A percentile compares a stretch with the other conserved stretches of the same genome.
These are phyloP conservation scores for Colletotrichum noveboracense DNA, from an alignment of 2,329 filamentous ascomycete genomes.

Conservation along the genomic window DNA sequence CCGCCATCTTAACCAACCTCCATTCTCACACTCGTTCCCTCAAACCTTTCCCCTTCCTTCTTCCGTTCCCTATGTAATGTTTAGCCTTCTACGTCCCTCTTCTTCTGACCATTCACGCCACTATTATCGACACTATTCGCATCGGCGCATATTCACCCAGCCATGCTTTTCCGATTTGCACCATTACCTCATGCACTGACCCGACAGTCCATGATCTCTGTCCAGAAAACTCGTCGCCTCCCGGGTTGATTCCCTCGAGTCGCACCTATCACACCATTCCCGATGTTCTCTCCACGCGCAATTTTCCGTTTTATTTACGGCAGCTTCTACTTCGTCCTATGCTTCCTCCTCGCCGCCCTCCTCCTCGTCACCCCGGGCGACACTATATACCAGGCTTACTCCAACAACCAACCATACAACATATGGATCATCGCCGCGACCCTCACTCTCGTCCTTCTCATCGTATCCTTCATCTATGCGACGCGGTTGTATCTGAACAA, in stretches of 20 bases:
- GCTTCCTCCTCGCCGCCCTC: slow-evolving; percentile 73
- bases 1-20: slow-evolving; percentile 13
- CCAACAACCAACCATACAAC: slow-evolving; percentile 73
- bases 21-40: background rate
- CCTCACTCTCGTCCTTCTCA: slow-evolving; percentile 74
- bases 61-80: slow-evolving; percentile 16
- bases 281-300: slow-evolving; percentile 51
- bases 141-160: slow-evolving; percentile 10
- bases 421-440: slow-evolving; percentile 80
- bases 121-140: background rate
- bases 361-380: slow-evolving; percentile 83
- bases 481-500: slow-evolving; percentile 87
- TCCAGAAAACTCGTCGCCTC: slow-evolving; percentile 22
- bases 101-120: background rate
- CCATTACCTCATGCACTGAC: slow-evolving; percentile 25
- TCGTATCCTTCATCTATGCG: slow-evolving; percentile 79
- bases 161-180: slow-evolving; percentile 25
- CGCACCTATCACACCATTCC: slow-evolving; percentile 3
- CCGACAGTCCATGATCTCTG: slow-evolving; percentile 14
- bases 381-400: slow-evolving; percentile 77
- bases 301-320: slow-evolving; percentile 84
- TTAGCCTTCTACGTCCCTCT: background rate
- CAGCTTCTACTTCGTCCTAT: slow-evolving; percentile 77
- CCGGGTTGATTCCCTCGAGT: slow-evolving; percentile 16
- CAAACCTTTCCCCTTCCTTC: background rate